Evolutionary conservation across 306 rosid species (phyloP).

Genomic region (Nissolia schottii): DNA sequence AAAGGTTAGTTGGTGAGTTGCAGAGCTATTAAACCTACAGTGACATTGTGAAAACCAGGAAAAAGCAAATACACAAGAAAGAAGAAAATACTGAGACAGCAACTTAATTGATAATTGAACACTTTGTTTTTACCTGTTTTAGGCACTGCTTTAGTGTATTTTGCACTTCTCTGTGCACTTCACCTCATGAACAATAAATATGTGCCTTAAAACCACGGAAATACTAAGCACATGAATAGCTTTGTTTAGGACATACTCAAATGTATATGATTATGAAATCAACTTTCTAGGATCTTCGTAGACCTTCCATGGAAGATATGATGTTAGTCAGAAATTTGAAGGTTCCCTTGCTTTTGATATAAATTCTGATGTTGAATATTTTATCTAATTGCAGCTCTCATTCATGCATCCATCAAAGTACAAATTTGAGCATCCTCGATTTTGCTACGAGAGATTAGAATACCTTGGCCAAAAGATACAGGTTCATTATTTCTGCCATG

Average conservation of each 20-base stretch:
- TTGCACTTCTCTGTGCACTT: background rate
- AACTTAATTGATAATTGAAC: background rate
- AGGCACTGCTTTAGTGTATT: background rate
- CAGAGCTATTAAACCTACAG: background rate
- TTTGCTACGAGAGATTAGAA: constrained; percentile 89
- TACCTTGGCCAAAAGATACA: constrained; percentile 92
- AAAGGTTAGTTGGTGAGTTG: background rate
- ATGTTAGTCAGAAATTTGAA: background rate
- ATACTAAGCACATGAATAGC: background rate
- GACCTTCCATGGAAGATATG: background rate
- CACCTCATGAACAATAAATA: background rate
- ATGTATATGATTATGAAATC: constrained; percentile 5
- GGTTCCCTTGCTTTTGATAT: constrained; percentile 6
- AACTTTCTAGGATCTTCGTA: background rate
- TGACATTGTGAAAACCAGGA: background rate
- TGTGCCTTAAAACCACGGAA: background rate
- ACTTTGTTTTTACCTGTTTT: background rate
- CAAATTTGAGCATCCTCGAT: constrained; percentile 95
- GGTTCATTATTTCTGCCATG: constrained; percentile 43
- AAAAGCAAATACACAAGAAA: background rate
- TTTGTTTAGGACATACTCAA: constrained; percentile 4
- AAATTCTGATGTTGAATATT: constrained; percentile 24
- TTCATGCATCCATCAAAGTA: constrained; percentile 89
- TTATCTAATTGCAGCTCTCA: constrained; percentile 61
- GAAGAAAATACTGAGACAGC: background rate